phyloP scores from a whole-genome alignment of 192 early-diverging fungal species.

The Coemansia aciculifera region DNA sequence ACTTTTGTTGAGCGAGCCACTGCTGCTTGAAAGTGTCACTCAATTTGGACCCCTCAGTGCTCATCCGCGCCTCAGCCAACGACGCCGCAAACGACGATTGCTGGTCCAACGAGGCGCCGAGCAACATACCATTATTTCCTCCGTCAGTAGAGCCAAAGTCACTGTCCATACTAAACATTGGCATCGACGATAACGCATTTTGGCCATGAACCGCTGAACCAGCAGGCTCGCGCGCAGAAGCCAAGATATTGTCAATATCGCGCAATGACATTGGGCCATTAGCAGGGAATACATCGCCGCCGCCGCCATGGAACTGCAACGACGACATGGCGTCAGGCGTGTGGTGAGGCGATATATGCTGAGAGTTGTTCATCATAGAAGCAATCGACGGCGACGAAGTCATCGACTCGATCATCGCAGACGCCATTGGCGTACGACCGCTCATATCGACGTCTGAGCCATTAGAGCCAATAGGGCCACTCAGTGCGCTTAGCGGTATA shows the following conservation, averaged over 20 bases:
- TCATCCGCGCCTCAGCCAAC: constrained; percentile 15
- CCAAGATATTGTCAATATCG: constrained; percentile 22
- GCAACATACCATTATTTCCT: neutral
- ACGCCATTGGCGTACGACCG: neutral
- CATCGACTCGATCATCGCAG: constrained; percentile 26
- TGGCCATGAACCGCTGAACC: neutral
- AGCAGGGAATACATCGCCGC: neutral
- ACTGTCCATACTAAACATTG: constrained; percentile 7
- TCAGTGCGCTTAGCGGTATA: constrained; percentile 6
- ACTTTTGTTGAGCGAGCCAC: constrained; percentile 36
- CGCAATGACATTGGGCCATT: constrained; percentile 7
- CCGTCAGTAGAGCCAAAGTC: constrained; percentile 1
- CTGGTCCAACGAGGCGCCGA: neutral
- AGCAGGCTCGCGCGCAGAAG: constrained; percentile 12
- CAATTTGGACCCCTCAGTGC: constrained; percentile 11
- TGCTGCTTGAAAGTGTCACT: constrained; percentile 18
- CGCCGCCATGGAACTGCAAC: constrained; percentile 11
- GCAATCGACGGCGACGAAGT: constrained; percentile 32
- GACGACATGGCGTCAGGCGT: constrained; percentile 22
- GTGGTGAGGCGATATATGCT: constrained; percentile 27
- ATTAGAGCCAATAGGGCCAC: neutral
- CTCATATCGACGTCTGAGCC: constrained; percentile 16
- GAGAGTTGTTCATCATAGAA: constrained; percentile 23
- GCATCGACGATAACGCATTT: neutral
- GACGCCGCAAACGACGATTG: constrained; percentile 8